Evolutionary conservation across 192 early-diverging fungal species (phyloP), one percentile per base, ranked within the genome.

Genomic region (Linnemannia elongata): DNA sequence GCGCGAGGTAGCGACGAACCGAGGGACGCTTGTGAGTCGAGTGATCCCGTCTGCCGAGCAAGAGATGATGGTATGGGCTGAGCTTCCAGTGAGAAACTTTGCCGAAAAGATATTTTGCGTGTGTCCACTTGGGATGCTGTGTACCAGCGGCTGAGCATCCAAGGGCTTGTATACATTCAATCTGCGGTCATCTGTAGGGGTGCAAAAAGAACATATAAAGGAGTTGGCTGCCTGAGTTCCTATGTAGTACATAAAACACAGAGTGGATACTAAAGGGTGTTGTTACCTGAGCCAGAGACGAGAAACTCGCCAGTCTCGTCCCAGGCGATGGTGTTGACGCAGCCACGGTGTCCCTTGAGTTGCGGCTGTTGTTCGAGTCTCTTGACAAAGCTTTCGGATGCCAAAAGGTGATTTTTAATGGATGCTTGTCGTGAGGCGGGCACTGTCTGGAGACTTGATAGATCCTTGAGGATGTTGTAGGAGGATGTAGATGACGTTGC

Each of bases 51-150:
- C 93, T 69, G 91, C 92, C 1, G 94, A 93, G 70, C 93, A 95
- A 3, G 93, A 93, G 30, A 95, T 81, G 35, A 95, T 88, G 18
- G 90, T 72, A 7, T 88, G 80, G 41, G 94, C 94, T 33, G 90
- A 91, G 44, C 93, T 93, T 4, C 82, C 63, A 0, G 93, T 92
- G 88, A 97, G 82, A 47, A 94, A 91, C 77, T 93, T 93, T 24
- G 95, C 93, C 80, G 94, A 94, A 88, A 97, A 97, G 15, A 97
- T 93, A 41, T 96, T 95, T 60, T 92, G 92, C n/a, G 76, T 71
- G 88, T 96, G 96, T 33, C 95, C 94, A 27, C 89, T 90, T 17
- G 82, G 89, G 49, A 90, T 85, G 54, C 82, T 85, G 69, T 90
- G 89, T 6, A 90, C 47, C 18, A 88, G 77, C 45, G 90, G 84